Percentiles rank a stretch among this genome's conserved stretches.
These are phyloP conservation scores for Sporobolomyces phaffii DNA, from an alignment of 768 basidiomycete species.

Conservation along the genomic window DNA sequence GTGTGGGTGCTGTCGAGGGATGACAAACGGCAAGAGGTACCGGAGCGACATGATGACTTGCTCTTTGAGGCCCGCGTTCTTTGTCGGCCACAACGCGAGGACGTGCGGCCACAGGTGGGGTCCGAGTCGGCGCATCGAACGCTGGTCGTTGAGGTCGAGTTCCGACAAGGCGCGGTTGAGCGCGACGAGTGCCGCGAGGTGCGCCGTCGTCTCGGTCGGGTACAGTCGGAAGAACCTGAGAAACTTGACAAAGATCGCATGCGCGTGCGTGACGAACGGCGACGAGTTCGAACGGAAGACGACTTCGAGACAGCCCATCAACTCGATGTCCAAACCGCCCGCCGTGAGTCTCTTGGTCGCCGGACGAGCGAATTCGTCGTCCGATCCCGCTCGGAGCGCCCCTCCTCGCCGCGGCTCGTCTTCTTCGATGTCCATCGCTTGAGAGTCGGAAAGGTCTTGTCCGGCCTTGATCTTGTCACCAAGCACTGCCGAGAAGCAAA, in stretches of 20 bases:
- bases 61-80: conserved; percentile 70
- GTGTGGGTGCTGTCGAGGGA: conserved; percentile 19
- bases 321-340: conserved; percentile 56
- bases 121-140: conserved; percentile 60
- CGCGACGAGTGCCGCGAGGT: conserved; percentile 65
- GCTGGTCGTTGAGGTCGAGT: conserved; percentile 67
- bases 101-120: conserved; percentile 59
- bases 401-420: conserved; percentile 13
- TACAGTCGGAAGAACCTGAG: conserved; percentile 61
- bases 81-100: conserved; percentile 69
- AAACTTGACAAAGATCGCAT: conserved; percentile 58
- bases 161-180: conserved; percentile 59
- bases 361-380: conserved; percentile 7
- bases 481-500: conserved; percentile 72
- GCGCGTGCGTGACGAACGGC: conserved; percentile 54
- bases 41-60: conserved; percentile 67
- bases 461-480: conserved; percentile 51
- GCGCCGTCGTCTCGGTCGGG: conserved; percentile 67
- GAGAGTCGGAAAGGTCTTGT: conserved; percentile 35
- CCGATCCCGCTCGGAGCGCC: background rate
- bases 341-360: conserved; percentile 2
- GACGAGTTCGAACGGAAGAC: conserved; percentile 58
- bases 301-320: conserved; percentile 59
- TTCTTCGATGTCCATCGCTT: conserved; percentile 45
- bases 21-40: conserved; percentile 66